Evolutionary conservation across 2,329 filamentous ascomycete species (phyloP), one percentile per base, ranked within the genome.

Genomic region (Penicillium sp.): DNA sequence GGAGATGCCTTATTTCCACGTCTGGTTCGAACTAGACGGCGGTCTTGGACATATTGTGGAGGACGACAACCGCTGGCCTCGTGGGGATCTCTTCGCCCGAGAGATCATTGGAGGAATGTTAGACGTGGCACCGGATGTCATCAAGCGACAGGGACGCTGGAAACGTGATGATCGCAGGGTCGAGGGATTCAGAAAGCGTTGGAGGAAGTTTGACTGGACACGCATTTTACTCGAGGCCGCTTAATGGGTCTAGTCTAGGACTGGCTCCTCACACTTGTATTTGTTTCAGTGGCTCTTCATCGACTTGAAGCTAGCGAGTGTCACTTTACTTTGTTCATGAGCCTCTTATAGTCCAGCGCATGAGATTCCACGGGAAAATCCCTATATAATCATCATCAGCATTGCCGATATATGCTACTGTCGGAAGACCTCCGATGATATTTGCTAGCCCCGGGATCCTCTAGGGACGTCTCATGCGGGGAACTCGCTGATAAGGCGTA

Each of bases 1-100:
- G 73, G 92, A 99, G 75, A 92, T 95, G 88, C 92, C 95, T 0
- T 99, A 99, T 69, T 99, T 99, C 64, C 93, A 99, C 68, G 92
- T 86, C 16, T 99, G 92, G 91, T 97, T 97, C 66, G 82, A 83
- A 44, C 75, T 99, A 1, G 91, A 99, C 65, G 93, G 93, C 2
- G 93, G 93, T 0, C 72, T 99, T 57, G 93, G 89, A 0, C 93
- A 99, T 68, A 77, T 99, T 8, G 88, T 99, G 0, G 93, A 99
- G 71, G 88, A 99, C 60, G 76, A 83, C 25, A 80, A 83, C 41
- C 77, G 84, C 42, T 99, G 93, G 93, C 95, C 95, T 0, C 82
- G 80, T 61, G 92, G 92, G 0, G 93, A 99, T 70, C 69, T 96
- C 14, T 99, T 99, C 67, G 93, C 93, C 2, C 77, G 93, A 46